A percentile compares a stretch with the other conserved stretches of the same genome.
Evolutionary conservation across 345 rosid species (phyloP).

Genomic region (Populus nigra): DNA sequence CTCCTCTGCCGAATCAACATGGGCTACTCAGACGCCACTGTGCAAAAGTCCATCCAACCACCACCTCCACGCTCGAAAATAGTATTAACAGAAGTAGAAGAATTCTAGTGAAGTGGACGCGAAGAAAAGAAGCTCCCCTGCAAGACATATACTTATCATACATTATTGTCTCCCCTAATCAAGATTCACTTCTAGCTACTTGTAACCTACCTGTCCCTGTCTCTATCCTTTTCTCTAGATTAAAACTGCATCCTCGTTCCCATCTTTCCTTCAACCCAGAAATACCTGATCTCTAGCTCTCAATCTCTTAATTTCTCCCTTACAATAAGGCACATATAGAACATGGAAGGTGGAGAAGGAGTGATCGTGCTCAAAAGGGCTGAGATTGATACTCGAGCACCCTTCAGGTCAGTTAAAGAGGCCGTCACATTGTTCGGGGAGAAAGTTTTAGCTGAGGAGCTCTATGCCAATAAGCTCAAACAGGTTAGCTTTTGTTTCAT

Average conservation of each 20-base stretch:
- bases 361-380: slow-evolving; percentile 41
- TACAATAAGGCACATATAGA: background rate
- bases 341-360: slow-evolving; percentile 30
- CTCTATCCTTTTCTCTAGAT: slow-evolving; percentile 4
- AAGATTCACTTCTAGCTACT: slow-evolving; percentile 15
- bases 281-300: background rate
- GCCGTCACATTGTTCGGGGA: slow-evolving; percentile 82
- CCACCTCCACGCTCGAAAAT: background rate
- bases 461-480: slow-evolving; percentile 57
- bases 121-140: slow-evolving; percentile 49
- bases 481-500: slow-evolving; percentile 27
- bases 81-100: slow-evolving; percentile 2
- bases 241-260: slow-evolving; percentile 12
- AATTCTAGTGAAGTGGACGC: slow-evolving; percentile 62
- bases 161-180: slow-evolving; percentile 5
- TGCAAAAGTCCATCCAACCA: background rate
- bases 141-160: slow-evolving; percentile 23
- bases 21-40: background rate
- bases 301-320: background rate
- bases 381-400: slow-evolving; percentile 70
- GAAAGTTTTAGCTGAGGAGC: slow-evolving; percentile 60
- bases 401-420: slow-evolving; percentile 75
- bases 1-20: slow-evolving; percentile 10
- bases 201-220: background rate
- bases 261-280: slow-evolving; percentile 8